Conservation (phyloP, 139 green algal genomes). For the Limnomonas spitsbergensis region DNA sequence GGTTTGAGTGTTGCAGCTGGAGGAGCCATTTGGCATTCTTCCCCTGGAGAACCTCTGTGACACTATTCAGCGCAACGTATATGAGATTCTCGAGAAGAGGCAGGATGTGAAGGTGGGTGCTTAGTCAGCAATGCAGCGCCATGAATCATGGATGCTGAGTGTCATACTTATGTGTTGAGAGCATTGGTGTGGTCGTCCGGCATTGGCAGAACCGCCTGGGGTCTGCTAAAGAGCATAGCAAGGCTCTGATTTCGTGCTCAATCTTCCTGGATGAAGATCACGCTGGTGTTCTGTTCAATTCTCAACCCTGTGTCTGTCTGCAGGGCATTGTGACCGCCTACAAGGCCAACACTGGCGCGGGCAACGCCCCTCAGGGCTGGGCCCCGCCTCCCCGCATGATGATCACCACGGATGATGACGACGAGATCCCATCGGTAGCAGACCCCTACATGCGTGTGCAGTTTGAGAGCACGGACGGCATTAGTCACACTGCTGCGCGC, state of each 20-base stretch:
- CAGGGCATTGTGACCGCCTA: not conserved
- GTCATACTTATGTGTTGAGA: no score
- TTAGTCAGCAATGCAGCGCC: not conserved
- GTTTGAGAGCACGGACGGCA: not conserved
- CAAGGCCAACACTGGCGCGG: not conserved
- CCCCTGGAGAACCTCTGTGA: conserved; percentile 48
- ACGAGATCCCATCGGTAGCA: not conserved
- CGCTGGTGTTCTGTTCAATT: no score
- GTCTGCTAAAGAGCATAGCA: no score
- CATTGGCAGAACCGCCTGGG: no score
- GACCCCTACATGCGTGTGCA: not conserved
- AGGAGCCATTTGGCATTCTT: conserved; percentile 51
- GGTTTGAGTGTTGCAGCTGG: conserved; percentile 5
- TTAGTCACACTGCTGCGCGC: not conserved
- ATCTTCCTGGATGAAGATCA: no score
- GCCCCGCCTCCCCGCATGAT: not conserved
- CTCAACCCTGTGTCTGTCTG: no score
- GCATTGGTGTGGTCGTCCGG: no score
- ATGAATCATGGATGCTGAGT: no score
- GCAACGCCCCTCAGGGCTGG: not conserved
- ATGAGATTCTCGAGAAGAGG: conserved; percentile 22
- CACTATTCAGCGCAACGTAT: conserved; percentile 18
- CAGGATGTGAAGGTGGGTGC: conserved; percentile 11
- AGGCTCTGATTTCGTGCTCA: no score
- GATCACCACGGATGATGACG: not conserved